Evolutionary conservation across 306 rosid genomes (phyloP), one percentile per base, ranked within the genome.

Genomic region (Malus sieversii): DNA sequence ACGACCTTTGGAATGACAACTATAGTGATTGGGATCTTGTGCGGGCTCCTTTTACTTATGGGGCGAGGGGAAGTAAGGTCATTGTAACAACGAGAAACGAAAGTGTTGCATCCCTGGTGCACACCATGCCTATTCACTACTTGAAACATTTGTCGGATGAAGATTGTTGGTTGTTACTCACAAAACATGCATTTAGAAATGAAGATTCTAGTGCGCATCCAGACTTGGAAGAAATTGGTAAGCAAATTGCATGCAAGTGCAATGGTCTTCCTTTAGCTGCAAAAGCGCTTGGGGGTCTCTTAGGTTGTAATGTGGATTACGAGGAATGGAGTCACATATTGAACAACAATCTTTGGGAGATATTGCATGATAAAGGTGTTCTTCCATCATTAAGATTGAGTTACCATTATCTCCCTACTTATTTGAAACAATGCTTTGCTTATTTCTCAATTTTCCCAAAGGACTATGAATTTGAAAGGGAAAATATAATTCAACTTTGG

Each of bases 191-290:
- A 3, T 70, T 77, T 18, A 2, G 20, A 30, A 23, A 74, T 45
- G 40, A 40, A 27, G 23, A 6, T 10, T 2, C 35, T 0, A 19
- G 32, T 72, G 38, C 35, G 11, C 33, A 72, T 72, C 35, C 38
- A 19, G 4, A 44, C 19, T 46, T 74, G 25, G 18, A 61, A 61
- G 44, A 23, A 8, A 78, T 84, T 32, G 88, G 82, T 2, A 38
- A 30, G 38, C 33, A 59, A 30, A 82, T 82, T 4, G 67, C 63
- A 29, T 4, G 0, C 0, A 85, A 79, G 59, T 85, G 86, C 60
- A 55, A 44, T 9, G 84, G 84, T 40, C 40, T 81, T 33, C 80
- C 80, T 10, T 63, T 74, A 20, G 71, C 78, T 23, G 70, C 68
- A 5, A 48, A 63, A 30, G 19, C 48, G 8, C 63, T 74, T 20